Conservation (phyloP, 2,329 filamentous ascomycete species). For the Paecilomyces sp. region DNA sequence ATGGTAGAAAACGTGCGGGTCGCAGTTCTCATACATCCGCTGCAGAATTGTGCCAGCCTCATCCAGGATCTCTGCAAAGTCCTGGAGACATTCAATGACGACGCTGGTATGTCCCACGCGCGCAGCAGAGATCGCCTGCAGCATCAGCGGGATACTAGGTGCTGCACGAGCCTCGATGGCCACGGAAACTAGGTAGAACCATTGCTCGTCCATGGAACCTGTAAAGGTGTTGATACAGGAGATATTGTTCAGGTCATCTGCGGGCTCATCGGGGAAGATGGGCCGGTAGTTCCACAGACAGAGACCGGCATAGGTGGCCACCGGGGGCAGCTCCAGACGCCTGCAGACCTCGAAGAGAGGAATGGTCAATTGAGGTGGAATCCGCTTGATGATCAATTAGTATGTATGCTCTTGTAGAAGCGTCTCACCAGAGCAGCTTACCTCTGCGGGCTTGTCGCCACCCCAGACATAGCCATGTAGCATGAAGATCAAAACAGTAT, state of each 20-base stretch:
- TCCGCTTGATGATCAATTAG: constrained; percentile 33
- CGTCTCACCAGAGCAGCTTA: constrained; percentile 24
- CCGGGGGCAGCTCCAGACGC: constrained; percentile 77
- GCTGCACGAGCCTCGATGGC: constrained; percentile 91
- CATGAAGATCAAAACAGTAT: constrained; percentile 70
- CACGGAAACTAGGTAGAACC: constrained; percentile 95
- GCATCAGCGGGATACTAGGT: constrained; percentile 80
- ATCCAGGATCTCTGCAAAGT: constrained; percentile 80
- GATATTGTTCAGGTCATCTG: constrained; percentile 81
- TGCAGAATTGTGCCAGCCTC: constrained; percentile 72
- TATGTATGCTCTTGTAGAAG: not conserved
- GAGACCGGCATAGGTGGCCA: constrained; percentile 87
- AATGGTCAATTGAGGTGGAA: constrained; percentile 76
- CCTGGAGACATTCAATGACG: constrained; percentile 69
- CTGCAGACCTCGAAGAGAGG: constrained; percentile 72
- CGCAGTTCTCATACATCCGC: constrained; percentile 92
- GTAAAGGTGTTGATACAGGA: constrained; percentile 86
- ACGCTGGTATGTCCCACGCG: constrained; percentile 60
- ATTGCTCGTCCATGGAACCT: constrained; percentile 90
- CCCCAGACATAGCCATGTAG: constrained; percentile 89
- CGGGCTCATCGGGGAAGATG: constrained; percentile 72
- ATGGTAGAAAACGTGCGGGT: constrained; percentile 91
- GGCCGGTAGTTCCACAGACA: constrained; percentile 97
- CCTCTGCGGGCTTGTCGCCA: constrained; percentile 65
- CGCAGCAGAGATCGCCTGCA: constrained; percentile 76